A percentile compares a stretch with the other conserved stretches of the same genome.
Conservation (phyloP, 2,329 filamentous ascomycete species). For the Raffaelea albimanens region DNA sequence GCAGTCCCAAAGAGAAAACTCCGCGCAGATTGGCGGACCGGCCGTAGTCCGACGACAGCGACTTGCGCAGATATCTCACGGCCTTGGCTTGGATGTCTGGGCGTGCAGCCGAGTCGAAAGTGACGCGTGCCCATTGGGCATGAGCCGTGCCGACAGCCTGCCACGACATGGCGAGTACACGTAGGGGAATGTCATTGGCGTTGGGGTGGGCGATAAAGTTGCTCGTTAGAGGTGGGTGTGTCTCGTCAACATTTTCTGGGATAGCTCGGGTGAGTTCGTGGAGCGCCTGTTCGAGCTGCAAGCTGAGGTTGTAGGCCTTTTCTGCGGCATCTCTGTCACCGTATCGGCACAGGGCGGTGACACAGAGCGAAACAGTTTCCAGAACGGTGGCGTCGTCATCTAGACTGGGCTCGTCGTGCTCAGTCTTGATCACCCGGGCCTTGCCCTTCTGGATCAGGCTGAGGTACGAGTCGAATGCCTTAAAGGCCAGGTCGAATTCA, state of each 20-base stretch:
- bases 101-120: conserved; percentile 63
- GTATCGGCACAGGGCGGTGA: conserved; percentile 74
- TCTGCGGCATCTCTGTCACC: conserved; percentile 66
- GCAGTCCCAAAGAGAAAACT: conserved; percentile 69
- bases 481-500: conserved; percentile 86
- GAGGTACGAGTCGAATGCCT: conserved; percentile 84
- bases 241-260: conserved; percentile 18
- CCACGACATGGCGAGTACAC: conserved; percentile 62
- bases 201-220: conserved; percentile 14
- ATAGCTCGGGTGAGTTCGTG: conserved; percentile 38
- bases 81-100: conserved; percentile 69
- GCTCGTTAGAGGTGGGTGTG: background rate
- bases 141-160: conserved; percentile 78
- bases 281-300: conserved; percentile 67
- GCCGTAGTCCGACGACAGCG: conserved; percentile 57
- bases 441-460: conserved; percentile 81
- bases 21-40: conserved; percentile 63
- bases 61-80: conserved; percentile 63
- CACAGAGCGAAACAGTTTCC: conserved; percentile 68
- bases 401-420: conserved; percentile 58
- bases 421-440: conserved; percentile 70
- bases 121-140: conserved; percentile 78
- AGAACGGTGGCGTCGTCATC: conserved; percentile 73
- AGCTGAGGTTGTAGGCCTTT: conserved; percentile 63
- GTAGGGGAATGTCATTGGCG: conserved; percentile 37